Evolutionary conservation across 495 filamentous ascomycete genomes (phyloP), one percentile per base, ranked within the genome.

Genomic region (Talaromyces ruber): DNA sequence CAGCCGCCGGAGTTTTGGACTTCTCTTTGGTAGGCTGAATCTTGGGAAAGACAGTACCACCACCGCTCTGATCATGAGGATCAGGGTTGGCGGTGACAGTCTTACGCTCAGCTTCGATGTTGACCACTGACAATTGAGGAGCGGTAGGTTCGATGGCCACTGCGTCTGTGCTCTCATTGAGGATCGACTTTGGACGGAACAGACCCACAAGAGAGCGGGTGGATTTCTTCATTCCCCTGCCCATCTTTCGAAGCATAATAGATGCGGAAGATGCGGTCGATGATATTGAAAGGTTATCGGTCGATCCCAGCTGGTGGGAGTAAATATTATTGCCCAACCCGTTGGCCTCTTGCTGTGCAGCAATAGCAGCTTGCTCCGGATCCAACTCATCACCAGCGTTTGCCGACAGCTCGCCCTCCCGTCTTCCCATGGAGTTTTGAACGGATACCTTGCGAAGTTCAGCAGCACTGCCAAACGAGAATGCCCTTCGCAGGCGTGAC

Each of bases 181-280:
- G 82, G 32, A 95, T 79, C 2, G 94, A 97, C 75, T 97, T 98
- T 0, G 94, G 94, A 63, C 94, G 82, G 76, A 99, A 99, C 9
- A 99, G 79, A 28, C 94, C 94, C 66, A 96, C 95, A 52, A 99
- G 82, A 8, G 93, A 97, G 32, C 92, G 81, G 24, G 86, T 88
- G 18, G 89, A 87, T 73, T 91, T 93, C 83, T 96, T 99, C 87
- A 97, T 88, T 22, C 95, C 93, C 63, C 91, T 89, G 67, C 94
- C 95, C 95, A 99, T 98, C 80, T 99, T 99, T 29, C 94, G 86
- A 68, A 99, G 93, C 94, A 99, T 99, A 64, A 99, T 88, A 37
- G 95, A 98, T 25, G 94, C 94, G 22, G 94, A 99, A 6, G 95
- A 98, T 29, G 94, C 94, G 18, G 94, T 98, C 12, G 95, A 98